Evolutionary conservation across 805 yeast species (phyloP).

Genomic region (Monosporozyma aerobia): DNA sequence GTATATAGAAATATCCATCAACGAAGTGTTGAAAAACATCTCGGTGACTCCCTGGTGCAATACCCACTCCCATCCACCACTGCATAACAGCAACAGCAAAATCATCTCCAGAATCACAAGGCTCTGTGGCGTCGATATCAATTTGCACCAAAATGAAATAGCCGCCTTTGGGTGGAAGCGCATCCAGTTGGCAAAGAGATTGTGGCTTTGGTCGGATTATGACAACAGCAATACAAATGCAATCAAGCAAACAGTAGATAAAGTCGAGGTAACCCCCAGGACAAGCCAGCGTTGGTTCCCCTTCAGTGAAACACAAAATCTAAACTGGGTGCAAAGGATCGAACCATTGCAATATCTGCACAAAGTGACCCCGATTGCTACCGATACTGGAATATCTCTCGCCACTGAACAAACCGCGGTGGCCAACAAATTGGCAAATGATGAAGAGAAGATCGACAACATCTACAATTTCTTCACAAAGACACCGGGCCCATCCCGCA

Average conservation of each 20-base stretch:
- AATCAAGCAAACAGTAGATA: constrained; percentile 1
- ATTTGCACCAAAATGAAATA: constrained; percentile 5
- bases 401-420: no score
- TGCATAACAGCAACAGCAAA: neutral
- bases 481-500: neutral
- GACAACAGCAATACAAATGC: no score
- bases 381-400: neutral
- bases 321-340: constrained; percentile 22
- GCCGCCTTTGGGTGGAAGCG: constrained; percentile 26
- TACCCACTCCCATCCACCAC: no score
- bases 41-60: neutral
- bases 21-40: constrained; percentile 23
- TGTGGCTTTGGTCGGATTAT: constrained; percentile 18
- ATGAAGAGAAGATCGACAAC: constrained; percentile 13
- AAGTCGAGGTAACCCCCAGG: neutral
- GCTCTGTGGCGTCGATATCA: constrained; percentile 7
- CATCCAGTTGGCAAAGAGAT: constrained; percentile 16
- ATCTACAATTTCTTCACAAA: constrained; percentile 10
- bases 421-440: neutral
- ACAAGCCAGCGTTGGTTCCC: constrained; percentile 13
- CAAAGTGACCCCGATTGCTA: neutral
- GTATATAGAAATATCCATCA: constrained; percentile 25
- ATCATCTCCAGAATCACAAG: constrained; percentile 4
- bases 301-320: constrained; percentile 17
- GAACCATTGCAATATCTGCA: constrained; percentile 22